Conservation (phyloP, 495 filamentous ascomycete genomes). For the Podospora conica region DNA sequence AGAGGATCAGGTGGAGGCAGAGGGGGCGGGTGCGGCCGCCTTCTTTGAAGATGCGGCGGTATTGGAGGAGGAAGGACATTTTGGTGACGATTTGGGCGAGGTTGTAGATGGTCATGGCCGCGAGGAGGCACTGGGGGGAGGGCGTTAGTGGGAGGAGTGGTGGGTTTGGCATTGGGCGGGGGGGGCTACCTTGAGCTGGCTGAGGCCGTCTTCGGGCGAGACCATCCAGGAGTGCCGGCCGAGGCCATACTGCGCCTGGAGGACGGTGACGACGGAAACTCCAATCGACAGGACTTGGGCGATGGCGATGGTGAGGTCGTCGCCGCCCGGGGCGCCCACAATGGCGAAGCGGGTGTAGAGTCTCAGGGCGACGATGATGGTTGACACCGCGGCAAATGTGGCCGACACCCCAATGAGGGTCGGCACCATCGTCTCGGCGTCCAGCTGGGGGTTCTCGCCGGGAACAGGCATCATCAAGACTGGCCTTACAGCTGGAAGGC, state of each 20-base stretch:
- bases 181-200: conserved; percentile 17
- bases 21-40: conserved; percentile 5
- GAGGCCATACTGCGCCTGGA: conserved; percentile 16
- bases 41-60: conserved; percentile 23
- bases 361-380: conserved; percentile 13
- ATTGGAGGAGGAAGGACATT: conserved; percentile 33
- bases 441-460: conserved; percentile 7
- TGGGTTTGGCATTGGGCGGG: neutral
- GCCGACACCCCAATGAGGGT: conserved; percentile 15
- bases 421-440: conserved; percentile 16
- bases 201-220: conserved; percentile 1
- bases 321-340: conserved; percentile 14
- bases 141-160: neutral
- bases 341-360: conserved; percentile 20
- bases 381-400: conserved; percentile 12
- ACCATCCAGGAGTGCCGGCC: conserved; percentile 22
- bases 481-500: neutral
- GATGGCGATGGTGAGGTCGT: conserved; percentile 18
- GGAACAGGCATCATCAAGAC: neutral
- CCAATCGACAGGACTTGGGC: conserved; percentile 19
- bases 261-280: conserved; percentile 14
- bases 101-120: conserved; percentile 19
- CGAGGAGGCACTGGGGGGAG: conserved; percentile 14
- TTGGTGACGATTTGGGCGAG: conserved; percentile 30
- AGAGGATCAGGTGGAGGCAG: conserved; percentile 11